These are phyloP conservation scores for Venturia nashicola DNA, from an alignment of 2,329 filamentous ascomycete genomes.

Conservation along the genomic window DNA sequence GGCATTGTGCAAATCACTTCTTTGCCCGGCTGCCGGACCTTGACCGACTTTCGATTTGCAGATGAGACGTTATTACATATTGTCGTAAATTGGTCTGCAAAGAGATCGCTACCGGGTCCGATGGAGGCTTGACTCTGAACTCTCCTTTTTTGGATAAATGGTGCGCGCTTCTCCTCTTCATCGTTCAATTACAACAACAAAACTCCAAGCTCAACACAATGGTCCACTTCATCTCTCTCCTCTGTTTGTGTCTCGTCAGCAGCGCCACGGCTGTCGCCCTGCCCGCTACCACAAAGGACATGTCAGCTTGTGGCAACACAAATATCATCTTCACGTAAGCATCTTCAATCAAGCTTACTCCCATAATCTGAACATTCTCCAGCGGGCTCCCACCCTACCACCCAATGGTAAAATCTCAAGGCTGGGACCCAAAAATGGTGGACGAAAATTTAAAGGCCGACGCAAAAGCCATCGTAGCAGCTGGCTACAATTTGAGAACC, in stretches of 20 bases:
- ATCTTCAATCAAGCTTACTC: neutral
- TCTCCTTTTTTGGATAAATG: neutral
- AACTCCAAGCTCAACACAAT: neutral
- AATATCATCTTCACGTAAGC: constrained; percentile 5
- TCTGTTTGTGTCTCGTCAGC: neutral
- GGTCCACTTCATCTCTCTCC: neutral
- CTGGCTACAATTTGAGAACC: neutral
- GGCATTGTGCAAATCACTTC: too few species aligned
- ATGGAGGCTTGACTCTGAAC: neutral
- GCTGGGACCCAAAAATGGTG: neutral
- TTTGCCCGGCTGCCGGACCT: neutral
- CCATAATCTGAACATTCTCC: neutral
- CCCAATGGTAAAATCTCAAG: neutral
- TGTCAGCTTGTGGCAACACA: neutral
- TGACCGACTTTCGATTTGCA: neutral
- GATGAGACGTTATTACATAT: neutral
- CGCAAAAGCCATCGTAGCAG: neutral
- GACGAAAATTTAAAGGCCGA: neutral
- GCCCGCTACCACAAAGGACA: neutral
- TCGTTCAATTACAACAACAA: neutral
- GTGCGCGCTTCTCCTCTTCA: neutral
- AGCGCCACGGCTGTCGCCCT: neutral
- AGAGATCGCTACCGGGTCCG: too few species aligned
- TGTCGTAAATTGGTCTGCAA: neutral
- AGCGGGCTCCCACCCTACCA: constrained; percentile 4